These are phyloP conservation scores for Coemansia furcata DNA, from an alignment of 192 early-diverging fungal species.

Conservation along the genomic window DNA sequence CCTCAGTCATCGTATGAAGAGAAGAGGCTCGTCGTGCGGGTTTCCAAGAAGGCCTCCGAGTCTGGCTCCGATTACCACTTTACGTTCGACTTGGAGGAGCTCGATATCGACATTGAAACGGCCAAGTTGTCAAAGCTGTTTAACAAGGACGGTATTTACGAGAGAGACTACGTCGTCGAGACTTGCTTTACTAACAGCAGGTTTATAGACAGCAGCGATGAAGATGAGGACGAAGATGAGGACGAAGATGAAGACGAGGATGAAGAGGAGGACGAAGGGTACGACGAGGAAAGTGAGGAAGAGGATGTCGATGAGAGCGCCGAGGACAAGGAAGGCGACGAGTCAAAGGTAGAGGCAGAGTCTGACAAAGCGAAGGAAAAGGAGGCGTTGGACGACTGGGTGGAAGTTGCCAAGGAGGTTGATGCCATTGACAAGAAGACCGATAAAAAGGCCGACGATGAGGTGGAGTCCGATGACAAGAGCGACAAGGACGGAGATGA, in stretches of 20 bases:
- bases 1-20: background rate
- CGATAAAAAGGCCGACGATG: background rate
- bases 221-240: background rate
- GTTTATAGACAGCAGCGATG: background rate
- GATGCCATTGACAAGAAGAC: background rate
- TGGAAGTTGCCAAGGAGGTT: background rate
- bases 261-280: no score
- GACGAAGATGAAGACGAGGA: background rate
- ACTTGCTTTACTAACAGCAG: background rate
- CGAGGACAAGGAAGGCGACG: background rate
- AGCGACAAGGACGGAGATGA: background rate
- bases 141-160: background rate
- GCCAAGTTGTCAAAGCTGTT: background rate
- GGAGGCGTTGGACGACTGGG: conserved; percentile 1
- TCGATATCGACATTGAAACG: background rate
- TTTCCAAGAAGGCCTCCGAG: background rate
- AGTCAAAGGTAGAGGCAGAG: background rate
- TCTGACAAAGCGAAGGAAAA: background rate
- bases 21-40: background rate
- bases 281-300: no score
- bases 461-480: background rate
- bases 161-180: background rate
- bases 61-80: background rate
- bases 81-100: background rate
- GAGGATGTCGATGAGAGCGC: background rate